phyloP scores from a whole-genome alignment of 345 rosid genomes.

The Excoecaria cochinchinensis region DNA sequence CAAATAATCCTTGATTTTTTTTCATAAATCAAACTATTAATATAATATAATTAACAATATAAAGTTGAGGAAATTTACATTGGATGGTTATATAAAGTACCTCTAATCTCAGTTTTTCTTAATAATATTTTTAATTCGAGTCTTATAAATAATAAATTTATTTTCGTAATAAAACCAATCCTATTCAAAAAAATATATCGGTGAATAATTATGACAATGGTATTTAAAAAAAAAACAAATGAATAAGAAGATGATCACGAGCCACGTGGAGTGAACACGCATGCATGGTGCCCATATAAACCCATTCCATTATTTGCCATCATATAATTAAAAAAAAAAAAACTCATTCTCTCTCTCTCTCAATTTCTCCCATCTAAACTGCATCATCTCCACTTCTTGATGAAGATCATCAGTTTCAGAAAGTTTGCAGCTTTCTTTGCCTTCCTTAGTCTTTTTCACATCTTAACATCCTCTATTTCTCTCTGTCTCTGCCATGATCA shows the following conservation, averaged over 20 bases:
- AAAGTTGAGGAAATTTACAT: no score
- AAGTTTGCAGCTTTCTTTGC: constrained; percentile 17
- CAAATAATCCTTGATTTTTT: no score
- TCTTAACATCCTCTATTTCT: constrained; percentile 13
- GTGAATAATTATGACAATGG: no score
- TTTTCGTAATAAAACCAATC: no score
- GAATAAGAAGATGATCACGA: not conserved
- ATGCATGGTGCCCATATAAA: constrained; percentile 24
- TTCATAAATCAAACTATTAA: no score
- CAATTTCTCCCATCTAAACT: not conserved
- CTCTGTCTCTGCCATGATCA: constrained; percentile 14
- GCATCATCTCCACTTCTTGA: constrained; percentile 4
- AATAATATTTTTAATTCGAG: no score
- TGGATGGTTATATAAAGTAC: no score
- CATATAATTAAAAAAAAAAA: not conserved
- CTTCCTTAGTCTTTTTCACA: constrained; percentile 24
- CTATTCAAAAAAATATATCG: no score
- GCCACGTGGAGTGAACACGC: constrained; percentile 33
- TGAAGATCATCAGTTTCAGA: constrained; percentile 38
- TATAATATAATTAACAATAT: no score
- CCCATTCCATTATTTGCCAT: constrained; percentile 7
- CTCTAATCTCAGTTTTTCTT: no score
- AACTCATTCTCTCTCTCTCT: not conserved
- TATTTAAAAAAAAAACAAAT: not conserved
- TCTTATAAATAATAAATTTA: no score